Percentiles rank a stretch among this genome's conserved stretches.
Evolutionary conservation across 140 eudicot species (phyloP).

Genomic region (Artemisia princeps): DNA sequence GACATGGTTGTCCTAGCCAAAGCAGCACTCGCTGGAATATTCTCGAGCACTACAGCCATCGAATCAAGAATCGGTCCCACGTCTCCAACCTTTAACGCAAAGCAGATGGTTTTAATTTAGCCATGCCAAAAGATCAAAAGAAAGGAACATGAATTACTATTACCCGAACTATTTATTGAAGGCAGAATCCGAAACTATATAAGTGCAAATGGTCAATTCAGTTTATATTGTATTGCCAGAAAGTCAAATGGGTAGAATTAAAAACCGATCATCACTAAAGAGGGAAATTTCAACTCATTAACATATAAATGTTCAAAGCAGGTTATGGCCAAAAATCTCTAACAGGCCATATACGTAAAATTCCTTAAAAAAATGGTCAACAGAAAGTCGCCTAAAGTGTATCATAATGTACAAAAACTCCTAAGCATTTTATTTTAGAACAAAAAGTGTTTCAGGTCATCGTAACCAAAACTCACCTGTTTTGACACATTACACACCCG

Average conservation of each 20-base stretch:
- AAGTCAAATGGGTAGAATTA: background rate
- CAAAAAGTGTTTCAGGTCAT: background rate
- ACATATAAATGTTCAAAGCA: too few species aligned
- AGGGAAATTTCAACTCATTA: too few species aligned
- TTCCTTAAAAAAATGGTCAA: background rate
- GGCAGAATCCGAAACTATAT: background rate
- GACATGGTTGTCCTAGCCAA: slow-evolving; percentile 53
- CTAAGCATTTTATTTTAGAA: too few species aligned
- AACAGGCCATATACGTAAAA: too few species aligned
- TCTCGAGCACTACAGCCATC: slow-evolving; percentile 75
- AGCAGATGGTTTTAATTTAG: background rate
- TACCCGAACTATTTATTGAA: background rate
- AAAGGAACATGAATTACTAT: background rate
- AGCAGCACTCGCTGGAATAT: slow-evolving; percentile 40
- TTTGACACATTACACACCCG: background rate
- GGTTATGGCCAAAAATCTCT: too few species aligned
- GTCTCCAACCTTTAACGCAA: slow-evolving; percentile 56
- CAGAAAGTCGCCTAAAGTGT: slow-evolving; percentile 8
- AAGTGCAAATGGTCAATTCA: background rate
- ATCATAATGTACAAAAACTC: background rate
- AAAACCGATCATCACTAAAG: too few species aligned
- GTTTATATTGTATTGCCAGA: background rate
- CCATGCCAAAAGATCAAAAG: background rate
- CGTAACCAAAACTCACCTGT: background rate
- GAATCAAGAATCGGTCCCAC: slow-evolving; percentile 69